These are phyloP conservation scores for Fusarium buharicum DNA, from an alignment of 2,329 filamentous ascomycete genomes.

Conservation along the genomic window DNA sequence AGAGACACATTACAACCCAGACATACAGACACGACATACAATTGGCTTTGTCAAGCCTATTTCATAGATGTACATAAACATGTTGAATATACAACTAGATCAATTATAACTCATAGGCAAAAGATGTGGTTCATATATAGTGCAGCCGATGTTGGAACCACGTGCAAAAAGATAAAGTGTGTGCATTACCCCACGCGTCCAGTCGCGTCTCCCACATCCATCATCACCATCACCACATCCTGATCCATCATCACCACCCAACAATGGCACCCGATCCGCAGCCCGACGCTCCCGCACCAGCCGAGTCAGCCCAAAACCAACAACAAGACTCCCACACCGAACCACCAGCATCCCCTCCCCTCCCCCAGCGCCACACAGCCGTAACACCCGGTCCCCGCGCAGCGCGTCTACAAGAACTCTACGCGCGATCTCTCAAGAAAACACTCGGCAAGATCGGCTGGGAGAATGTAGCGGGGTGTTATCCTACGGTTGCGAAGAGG, in stretches of 20 bases:
- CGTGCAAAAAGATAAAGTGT: slow-evolving; percentile 33
- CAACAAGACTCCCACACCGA: slow-evolving; percentile 5
- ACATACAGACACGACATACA: slow-evolving; percentile 17
- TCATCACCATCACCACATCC: slow-evolving; percentile 5
- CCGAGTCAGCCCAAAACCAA: background rate
- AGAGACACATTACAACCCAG: slow-evolving; percentile 5
- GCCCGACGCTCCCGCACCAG: background rate
- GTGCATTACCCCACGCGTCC: slow-evolving; percentile 35
- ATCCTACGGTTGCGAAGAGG: slow-evolving; percentile 66
- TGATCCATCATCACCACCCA: background rate
- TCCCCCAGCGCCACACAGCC: slow-evolving; percentile 56
- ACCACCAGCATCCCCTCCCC: slow-evolving; percentile 51
- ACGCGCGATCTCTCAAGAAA: slow-evolving; percentile 61
- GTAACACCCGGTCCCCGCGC: slow-evolving; percentile 67
- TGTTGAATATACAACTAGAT: slow-evolving; percentile 8
- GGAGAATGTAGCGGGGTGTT: slow-evolving; percentile 69
- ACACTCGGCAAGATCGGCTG: slow-evolving; percentile 67
- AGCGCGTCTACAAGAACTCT: slow-evolving; percentile 63
- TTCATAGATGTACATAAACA: slow-evolving; percentile 31
- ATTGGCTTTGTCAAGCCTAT: slow-evolving; percentile 28
- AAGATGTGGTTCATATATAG: background rate
- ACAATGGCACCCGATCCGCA: slow-evolving; percentile 41
- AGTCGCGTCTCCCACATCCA: slow-evolving; percentile 36
- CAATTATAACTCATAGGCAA: background rate
- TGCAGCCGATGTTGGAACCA: slow-evolving; percentile 2